Percentiles rank a stretch among this genome's conserved stretches.
Conservation (phyloP, 768 basidiomycete genomes). For the Kwoniella europaea region DNA sequence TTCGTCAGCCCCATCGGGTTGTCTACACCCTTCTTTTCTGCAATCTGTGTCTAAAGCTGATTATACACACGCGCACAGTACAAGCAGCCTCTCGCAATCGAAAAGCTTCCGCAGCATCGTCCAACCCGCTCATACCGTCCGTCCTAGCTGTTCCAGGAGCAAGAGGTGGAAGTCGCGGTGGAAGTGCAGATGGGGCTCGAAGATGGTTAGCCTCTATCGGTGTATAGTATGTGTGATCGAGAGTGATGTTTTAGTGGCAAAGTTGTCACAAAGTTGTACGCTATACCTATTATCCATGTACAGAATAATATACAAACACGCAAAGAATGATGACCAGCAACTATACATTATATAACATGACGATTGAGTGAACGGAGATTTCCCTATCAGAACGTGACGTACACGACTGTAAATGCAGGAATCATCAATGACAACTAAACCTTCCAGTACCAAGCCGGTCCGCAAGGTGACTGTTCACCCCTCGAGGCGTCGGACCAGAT, state of each 20-base stretch:
- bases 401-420: too few species aligned
- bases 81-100: slow-evolving; percentile 45
- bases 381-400: too few species aligned
- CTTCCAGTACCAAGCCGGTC: slow-evolving; percentile 54
- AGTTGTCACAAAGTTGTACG: neutral
- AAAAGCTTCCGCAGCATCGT: slow-evolving; percentile 49
- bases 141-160: slow-evolving; percentile 29
- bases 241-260: neutral
- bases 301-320: neutral
- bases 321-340: neutral
- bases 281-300: neutral
- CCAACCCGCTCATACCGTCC: slow-evolving; percentile 48
- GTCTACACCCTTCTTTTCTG: neutral
- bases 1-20: too few species aligned
- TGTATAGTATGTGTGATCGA: slow-evolving; percentile 22
- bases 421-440: neutral
- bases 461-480: slow-evolving; percentile 48
- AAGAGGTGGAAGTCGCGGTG: slow-evolving; percentile 27
- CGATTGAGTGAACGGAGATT: too few species aligned
- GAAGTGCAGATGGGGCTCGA: slow-evolving; percentile 42
- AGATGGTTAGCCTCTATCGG: slow-evolving; percentile 51
- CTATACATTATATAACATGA: neutral
- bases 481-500: slow-evolving; percentile 49
- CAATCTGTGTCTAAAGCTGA: neutral
- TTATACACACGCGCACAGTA: slow-evolving; percentile 19